phyloP scores from a whole-genome alignment of 1,284 basidiomycete genomes.

The Sutorius eximius region DNA sequence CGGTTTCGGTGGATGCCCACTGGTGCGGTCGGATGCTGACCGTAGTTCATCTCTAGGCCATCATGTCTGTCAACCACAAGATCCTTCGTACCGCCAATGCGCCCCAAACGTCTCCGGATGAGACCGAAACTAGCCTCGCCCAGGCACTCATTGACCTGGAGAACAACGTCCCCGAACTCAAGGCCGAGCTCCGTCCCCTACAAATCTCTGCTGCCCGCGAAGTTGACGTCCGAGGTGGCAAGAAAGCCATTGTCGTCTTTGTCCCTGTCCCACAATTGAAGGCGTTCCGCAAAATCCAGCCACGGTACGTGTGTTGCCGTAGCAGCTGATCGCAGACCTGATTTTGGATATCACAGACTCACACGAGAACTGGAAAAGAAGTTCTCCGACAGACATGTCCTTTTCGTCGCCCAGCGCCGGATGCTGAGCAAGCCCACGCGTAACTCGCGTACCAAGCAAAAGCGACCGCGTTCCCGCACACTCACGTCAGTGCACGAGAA shows the following conservation, averaged over 20 bases:
- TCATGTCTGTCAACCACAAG: constrained; percentile 81
- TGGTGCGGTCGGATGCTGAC: constrained; percentile 46
- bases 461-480: constrained; percentile 95
- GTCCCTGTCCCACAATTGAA: constrained; percentile 97
- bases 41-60: constrained; percentile 35
- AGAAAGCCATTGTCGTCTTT: constrained; percentile 99
- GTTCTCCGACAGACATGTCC: constrained; percentile 98
- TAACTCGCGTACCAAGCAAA: constrained; percentile 90
- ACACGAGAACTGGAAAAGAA: constrained; percentile 99
- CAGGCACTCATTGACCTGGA: constrained; percentile 98
- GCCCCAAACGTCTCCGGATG: constrained; percentile 85
- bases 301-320: constrained; percentile 65
- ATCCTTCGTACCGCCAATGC: constrained; percentile 97
- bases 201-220: constrained; percentile 98
- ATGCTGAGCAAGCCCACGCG: constrained; percentile 98
- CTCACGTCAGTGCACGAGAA: constrained; percentile 97
- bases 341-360: constrained; percentile 60
- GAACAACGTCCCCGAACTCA: constrained; percentile 97
- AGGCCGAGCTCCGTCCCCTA: constrained; percentile 91
- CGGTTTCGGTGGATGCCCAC: constrained; percentile 49
- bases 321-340: constrained; percentile 4
- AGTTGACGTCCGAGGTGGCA: constrained; percentile 98
- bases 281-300: constrained; percentile 99
- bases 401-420: constrained; percentile 98
- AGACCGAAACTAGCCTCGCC: constrained; percentile 90